A percentile compares a stretch with the other conserved stretches of the same genome.
Evolutionary conservation across 805 yeast genomes (phyloP).

Genomic region (Candida argentea): DNA sequence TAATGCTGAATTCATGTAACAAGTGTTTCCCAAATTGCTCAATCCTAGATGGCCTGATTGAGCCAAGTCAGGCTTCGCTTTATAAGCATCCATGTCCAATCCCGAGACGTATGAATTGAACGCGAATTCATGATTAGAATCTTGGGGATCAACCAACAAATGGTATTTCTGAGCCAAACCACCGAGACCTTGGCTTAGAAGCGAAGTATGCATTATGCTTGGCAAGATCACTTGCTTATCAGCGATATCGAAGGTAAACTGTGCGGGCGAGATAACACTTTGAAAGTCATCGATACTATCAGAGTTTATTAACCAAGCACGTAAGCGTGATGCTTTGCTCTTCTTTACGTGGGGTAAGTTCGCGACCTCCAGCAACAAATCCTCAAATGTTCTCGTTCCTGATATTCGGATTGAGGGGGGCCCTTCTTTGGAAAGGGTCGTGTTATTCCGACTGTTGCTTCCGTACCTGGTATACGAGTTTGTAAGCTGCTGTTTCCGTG

Average conservation of each 20-base stretch:
- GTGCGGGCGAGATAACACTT: constrained; percentile 11
- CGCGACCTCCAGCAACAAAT: constrained; percentile 18
- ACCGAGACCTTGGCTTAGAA: constrained; percentile 19
- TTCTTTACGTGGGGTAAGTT: constrained; percentile 12
- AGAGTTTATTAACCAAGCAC: constrained; percentile 29
- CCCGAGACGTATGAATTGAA: constrained; percentile 3
- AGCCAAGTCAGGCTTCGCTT: constrained; percentile 5
- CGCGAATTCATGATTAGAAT: constrained; percentile 2
- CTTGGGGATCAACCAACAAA: constrained; percentile 3
- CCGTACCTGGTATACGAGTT: neutral
- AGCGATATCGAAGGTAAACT: constrained; percentile 20
- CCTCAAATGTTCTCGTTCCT: constrained; percentile 23
- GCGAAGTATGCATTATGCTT: constrained; percentile 11
- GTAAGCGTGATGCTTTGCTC: constrained; percentile 8
- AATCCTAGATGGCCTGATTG: constrained; percentile 45
- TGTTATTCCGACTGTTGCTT: neutral
- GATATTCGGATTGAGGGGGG: constrained; percentile 13
- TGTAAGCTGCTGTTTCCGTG: constrained; percentile 3
- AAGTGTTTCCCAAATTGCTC: constrained; percentile 76
- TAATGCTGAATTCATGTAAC: constrained; percentile 91
- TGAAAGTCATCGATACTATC: constrained; percentile 14
- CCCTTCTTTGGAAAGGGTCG: constrained; percentile 1
- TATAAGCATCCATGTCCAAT: constrained; percentile 7
- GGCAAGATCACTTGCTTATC: constrained; percentile 20
- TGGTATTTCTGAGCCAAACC: constrained; percentile 2